These are phyloP conservation scores for Trametes pubescens DNA, from an alignment of 1,284 basidiomycete genomes.

Conservation along the genomic window DNA sequence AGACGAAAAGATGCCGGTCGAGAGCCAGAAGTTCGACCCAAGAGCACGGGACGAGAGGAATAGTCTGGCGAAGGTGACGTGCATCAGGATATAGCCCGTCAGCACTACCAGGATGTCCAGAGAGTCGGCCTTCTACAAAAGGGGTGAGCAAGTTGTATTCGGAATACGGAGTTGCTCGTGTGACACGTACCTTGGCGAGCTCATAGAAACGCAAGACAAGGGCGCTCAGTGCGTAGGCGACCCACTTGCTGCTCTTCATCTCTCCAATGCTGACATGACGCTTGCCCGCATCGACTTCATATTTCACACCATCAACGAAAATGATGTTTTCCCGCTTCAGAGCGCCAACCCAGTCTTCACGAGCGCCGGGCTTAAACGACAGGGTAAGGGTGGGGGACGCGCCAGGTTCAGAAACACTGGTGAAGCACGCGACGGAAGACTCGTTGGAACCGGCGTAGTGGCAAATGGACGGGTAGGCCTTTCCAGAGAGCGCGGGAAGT, in stretches of 20 bases:
- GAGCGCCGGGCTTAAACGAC: constrained; percentile 59
- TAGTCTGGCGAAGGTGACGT: constrained; percentile 91
- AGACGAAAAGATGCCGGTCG: constrained; percentile 84
- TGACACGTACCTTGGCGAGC: constrained; percentile 73
- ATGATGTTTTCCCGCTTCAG: constrained; percentile 49
- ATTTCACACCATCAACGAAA: constrained; percentile 52
- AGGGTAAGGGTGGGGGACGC: constrained; percentile 63
- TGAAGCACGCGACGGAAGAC: constrained; percentile 51
- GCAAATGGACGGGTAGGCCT: constrained; percentile 41
- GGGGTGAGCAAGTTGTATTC: background rate
- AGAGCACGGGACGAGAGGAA: constrained; percentile 88
- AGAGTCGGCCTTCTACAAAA: constrained; percentile 85
- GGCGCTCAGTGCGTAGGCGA: constrained; percentile 85
- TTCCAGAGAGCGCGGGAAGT: constrained; percentile 52
- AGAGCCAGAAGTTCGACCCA: constrained; percentile 91
- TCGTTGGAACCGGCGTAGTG: constrained; percentile 38
- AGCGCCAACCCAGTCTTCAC: constrained; percentile 59
- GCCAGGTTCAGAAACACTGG: constrained; percentile 42
- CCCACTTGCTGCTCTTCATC: constrained; percentile 83
- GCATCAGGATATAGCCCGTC: constrained; percentile 97
- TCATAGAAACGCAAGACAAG: constrained; percentile 88
- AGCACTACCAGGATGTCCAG: constrained; percentile 96
- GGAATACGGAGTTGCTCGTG: background rate
- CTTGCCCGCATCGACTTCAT: constrained; percentile 48
- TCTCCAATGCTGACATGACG: constrained; percentile 62